Conservation (phyloP, 2,329 filamentous ascomycete genomes). For the Colletotrichum eleusines region DNA sequence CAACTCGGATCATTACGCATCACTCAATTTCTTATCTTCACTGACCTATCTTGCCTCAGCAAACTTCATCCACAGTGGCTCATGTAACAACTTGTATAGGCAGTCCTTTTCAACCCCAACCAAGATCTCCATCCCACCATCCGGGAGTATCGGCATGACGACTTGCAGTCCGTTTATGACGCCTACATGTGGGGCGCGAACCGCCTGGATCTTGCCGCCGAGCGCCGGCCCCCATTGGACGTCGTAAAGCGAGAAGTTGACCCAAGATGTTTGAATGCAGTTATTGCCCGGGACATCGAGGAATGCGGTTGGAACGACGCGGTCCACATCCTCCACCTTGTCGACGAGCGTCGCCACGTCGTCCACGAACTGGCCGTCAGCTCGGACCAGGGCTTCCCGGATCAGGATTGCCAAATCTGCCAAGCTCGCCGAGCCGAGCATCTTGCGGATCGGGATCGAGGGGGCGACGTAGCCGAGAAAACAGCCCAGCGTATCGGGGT, state of each 20-base stretch:
- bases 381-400: conserved; percentile 50
- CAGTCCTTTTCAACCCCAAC: conserved; percentile 49
- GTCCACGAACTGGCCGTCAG: conserved; percentile 49
- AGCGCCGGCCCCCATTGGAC: conserved; percentile 51
- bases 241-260: conserved; percentile 49
- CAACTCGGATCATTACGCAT: no score
- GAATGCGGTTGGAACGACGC: no score
- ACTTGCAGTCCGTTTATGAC: conserved; percentile 51
- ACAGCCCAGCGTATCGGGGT: conserved; percentile 53
- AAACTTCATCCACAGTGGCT: conserved; percentile 45
- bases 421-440: conserved; percentile 47
- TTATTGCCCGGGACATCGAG: no score
- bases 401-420: conserved; percentile 51
- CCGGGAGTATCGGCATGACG: conserved; percentile 49
- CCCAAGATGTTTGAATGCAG: no score
- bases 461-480: conserved; percentile 54
- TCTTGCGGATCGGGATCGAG: conserved; percentile 47
- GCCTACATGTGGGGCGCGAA: conserved; percentile 50
- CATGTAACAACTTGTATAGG: conserved; percentile 47
- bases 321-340: no score
- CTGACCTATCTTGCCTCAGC: conserved; percentile 13
- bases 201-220: conserved; percentile 46
- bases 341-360: conserved; percentile 50
- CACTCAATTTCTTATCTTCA: no score
- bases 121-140: conserved; percentile 51